Evolutionary conservation across 2,329 filamentous ascomycete genomes (phyloP), one percentile per base, ranked within the genome.

Genomic region (Alternaria conjuncta): DNA sequence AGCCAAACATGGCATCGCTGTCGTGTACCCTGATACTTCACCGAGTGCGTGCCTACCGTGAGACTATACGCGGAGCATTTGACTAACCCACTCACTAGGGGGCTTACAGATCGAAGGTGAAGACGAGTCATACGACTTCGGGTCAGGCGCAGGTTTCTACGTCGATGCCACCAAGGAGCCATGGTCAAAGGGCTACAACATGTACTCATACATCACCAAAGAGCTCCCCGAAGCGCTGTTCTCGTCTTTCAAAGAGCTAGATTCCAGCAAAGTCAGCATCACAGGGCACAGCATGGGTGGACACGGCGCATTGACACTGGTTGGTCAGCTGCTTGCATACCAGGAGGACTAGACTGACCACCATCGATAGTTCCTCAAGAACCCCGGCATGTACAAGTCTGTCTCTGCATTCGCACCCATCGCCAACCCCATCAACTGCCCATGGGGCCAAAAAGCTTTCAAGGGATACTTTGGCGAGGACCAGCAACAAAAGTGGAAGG

Each of bases 221-320:
- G 96, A 99, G 82, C 89, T 99, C n/a, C 95, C 94, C 1, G 83
- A 85, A 15, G 84, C 89, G 1, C 86, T 98, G 23, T 96, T 94
- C 80, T 80, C 81, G 28, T 86, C 87, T 25, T 97, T 94, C 82
- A 76, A 87, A 28, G 86, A 88, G 76, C 84, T 99, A 28, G 95
- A 98, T 79, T 75, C 81, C 0, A 81, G 75, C 26, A 86, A 90
- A 44, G 89, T 97, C 59, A 91, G 90, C 80, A 96, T 99, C 75
- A 93, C 92, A 44, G 96, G 96, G 6, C 96, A 99, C 84, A 94
- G 90, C 74, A 99, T 99, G 96, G 96, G 96, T 70, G 96, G 96
- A 0, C 96, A 99, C 81, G 96, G 96, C 67, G 96, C 96, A 47
- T 84, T 99, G 72, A 97, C 94, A 49, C 83, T 98, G 72, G 86